Conservation (phyloP, 2,329 filamentous ascomycete genomes). For the Alternaria incomplexa region DNA sequence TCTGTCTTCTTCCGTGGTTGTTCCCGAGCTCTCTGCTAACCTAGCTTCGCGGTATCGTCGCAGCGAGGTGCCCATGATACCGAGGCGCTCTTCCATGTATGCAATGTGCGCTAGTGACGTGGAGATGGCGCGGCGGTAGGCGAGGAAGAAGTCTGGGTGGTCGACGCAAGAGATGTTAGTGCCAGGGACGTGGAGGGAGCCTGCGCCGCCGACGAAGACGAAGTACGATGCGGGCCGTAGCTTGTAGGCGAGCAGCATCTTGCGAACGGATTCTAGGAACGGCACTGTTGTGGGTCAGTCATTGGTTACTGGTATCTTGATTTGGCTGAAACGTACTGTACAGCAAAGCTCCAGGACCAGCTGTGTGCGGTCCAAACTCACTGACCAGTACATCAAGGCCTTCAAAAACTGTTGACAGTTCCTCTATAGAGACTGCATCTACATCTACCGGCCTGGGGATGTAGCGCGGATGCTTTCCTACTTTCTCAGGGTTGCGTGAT, state of each 20-base stretch:
- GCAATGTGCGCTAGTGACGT: slow-evolving; percentile 42
- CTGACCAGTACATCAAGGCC: slow-evolving; percentile 41
- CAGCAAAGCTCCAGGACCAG: slow-evolving; percentile 31
- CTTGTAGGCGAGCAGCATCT: slow-evolving; percentile 43
- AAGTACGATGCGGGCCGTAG: slow-evolving; percentile 35
- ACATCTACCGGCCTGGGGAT: slow-evolving; percentile 37
- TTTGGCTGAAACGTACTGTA: slow-evolving; percentile 32
- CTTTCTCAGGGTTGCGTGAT: slow-evolving; percentile 40
- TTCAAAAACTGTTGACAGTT: slow-evolving; percentile 35
- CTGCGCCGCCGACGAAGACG: slow-evolving; percentile 45
- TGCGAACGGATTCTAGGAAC: slow-evolving; percentile 44
- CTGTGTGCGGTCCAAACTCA: slow-evolving; percentile 44
- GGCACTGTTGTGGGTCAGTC: slow-evolving; percentile 27
- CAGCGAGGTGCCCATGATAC: slow-evolving; percentile 34
- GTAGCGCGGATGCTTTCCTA: slow-evolving; percentile 41
- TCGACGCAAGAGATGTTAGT: slow-evolving; percentile 32
- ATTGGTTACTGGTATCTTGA: neutral
- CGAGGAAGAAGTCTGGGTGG: slow-evolving; percentile 43
- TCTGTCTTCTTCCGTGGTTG: slow-evolving; percentile 21
- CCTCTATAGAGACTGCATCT: slow-evolving; percentile 24
- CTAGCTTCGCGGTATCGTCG: slow-evolving; percentile 37
- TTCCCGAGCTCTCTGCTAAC: slow-evolving; percentile 20
- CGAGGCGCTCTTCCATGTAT: slow-evolving; percentile 45
- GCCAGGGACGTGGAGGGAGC: slow-evolving; percentile 38
- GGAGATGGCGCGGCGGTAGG: slow-evolving; percentile 44